Evolutionary conservation across 805 yeast genomes (phyloP).

Genomic region (Saturnispora saitoi): DNA sequence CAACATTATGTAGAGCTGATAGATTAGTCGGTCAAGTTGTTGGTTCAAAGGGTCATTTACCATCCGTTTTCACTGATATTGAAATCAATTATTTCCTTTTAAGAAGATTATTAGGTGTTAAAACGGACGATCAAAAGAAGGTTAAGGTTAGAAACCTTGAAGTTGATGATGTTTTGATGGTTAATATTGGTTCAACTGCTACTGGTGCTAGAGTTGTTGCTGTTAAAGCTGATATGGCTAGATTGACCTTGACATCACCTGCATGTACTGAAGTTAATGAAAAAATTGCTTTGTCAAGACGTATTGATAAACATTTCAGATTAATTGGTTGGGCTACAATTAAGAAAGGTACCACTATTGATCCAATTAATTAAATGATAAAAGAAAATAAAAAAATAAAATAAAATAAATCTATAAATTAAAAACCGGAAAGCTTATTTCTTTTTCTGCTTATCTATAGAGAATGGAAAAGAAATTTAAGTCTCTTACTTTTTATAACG

Average conservation of each 20-base stretch:
- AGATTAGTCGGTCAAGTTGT: slow-evolving; percentile 98
- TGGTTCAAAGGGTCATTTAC: slow-evolving; percentile 93
- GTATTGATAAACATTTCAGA: slow-evolving; percentile 99
- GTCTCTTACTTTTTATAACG: not conserved
- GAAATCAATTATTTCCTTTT: slow-evolving; percentile 95
- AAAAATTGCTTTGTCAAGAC: slow-evolving; percentile 96
- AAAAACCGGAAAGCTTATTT: not conserved
- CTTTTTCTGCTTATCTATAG: not conserved
- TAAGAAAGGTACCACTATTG: slow-evolving; percentile 85
- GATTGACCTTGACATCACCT: slow-evolving; percentile 91
- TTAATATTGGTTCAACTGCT: slow-evolving; percentile 97
- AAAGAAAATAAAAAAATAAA: not conserved
- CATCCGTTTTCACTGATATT: slow-evolving; percentile 92
- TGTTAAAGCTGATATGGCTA: slow-evolving; percentile 98
- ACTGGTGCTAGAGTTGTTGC: slow-evolving; percentile 98
- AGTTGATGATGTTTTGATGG: slow-evolving; percentile 95
- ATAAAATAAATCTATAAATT: slow-evolving; percentile 1
- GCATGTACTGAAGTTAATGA: slow-evolving; percentile 98
- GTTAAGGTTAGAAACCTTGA: slow-evolving; percentile 94
- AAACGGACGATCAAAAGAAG: slow-evolving; percentile 94
- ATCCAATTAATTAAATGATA: slow-evolving; percentile 46
- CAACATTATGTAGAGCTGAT: slow-evolving; percentile 98
- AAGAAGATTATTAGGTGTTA: slow-evolving; percentile 96
- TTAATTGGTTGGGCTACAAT: slow-evolving; percentile 99
- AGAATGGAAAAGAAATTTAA: not conserved